Evolutionary conservation across 305 asterid species (phyloP), one percentile per base, ranked within the genome.

Genomic region (Fraxinus baroniana): DNA sequence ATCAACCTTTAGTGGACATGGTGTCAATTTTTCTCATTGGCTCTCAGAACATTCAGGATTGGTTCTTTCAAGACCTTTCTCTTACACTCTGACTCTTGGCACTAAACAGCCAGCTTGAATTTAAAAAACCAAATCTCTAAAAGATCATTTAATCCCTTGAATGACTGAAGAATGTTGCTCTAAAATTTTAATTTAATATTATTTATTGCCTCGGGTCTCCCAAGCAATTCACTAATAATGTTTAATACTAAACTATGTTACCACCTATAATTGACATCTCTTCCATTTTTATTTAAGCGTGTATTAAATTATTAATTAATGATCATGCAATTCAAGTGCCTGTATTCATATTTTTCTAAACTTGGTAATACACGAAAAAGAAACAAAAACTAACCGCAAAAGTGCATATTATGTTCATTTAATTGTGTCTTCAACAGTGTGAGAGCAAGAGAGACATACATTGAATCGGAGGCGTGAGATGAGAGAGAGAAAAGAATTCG

Each of bases 381-480:
- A 18, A 57, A 5, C 28, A 20, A 24, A 18, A 62, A 62, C 13
- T 22, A 72, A 55, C 35, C 57, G 64, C 73, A 12, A 37, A 80
- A 80, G 46, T 26, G 62, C 22, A 1, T 22, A 17, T 15, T 49
- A 5, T 15, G 62, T 49, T 49, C 18, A 17, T 49, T 13, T 49
- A 49, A 49, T 49, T 17, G 62, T 17, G 22, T 49, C 20, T 15
- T 49, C 62, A 5, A 55, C 10, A 5, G 64, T 55, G 9, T 55
- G 26, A 36, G 62, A 9, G 57, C 64, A 76, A 24, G 39, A 78
- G 84, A 78, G 80, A 37, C 71, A 66, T 89, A 96, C 99, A 91
- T 82, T 96, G 99, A 80, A 96, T 86, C 78, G 99, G 99, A 78
- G 99, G 98, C 77, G 94, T 91, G 88, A 94, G 97, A 89, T 96